Evolutionary conservation across 2,329 filamentous ascomycete genomes (phyloP).

Genomic region (Metarhizium humberi): DNA sequence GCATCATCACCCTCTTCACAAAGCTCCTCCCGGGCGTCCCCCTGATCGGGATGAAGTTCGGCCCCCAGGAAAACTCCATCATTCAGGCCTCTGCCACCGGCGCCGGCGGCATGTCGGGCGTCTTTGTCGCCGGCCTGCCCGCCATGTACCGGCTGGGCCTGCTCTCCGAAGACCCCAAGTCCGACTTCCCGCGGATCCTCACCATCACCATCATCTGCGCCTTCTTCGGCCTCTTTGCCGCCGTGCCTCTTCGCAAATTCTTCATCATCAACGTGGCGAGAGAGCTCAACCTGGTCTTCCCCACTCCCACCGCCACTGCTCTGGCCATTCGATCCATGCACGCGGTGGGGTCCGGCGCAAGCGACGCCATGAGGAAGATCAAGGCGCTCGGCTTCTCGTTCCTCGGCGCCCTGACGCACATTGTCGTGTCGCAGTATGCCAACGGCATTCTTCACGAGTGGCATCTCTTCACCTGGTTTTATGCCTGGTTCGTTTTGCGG

Average conservation of each 20-base stretch:
- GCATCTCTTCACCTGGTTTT: constrained; percentile 45
- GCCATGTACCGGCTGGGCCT: constrained; percentile 49
- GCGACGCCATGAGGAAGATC: constrained; percentile 46
- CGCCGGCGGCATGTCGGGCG: constrained; percentile 45
- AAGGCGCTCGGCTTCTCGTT: constrained; percentile 45
- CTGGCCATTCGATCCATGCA: constrained; percentile 57
- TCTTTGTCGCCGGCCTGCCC: constrained; percentile 51
- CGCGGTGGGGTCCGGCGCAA: constrained; percentile 39
- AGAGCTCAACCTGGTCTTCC: constrained; percentile 51
- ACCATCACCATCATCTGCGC: constrained; percentile 52
- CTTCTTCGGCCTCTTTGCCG: constrained; percentile 57
- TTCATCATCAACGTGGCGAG: constrained; percentile 58
- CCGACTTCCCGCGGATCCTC: constrained; percentile 49
- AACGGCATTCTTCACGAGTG: constrained; percentile 51
- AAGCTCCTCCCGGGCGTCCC: constrained; percentile 38
- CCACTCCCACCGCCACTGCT: constrained; percentile 49
- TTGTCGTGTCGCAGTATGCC: constrained; percentile 49
- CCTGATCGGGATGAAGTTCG: constrained; percentile 43
- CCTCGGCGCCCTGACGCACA: constrained; percentile 36
- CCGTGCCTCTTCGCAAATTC: constrained; percentile 55
- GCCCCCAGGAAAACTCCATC: constrained; percentile 54
- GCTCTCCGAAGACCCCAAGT: constrained; percentile 36
- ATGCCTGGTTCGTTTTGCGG: constrained; percentile 25
- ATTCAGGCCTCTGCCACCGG: constrained; percentile 51
- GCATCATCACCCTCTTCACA: constrained; percentile 44